Conservation (phyloP, 768 basidiomycete genomes). For the Leccinum longicurvipes region DNA sequence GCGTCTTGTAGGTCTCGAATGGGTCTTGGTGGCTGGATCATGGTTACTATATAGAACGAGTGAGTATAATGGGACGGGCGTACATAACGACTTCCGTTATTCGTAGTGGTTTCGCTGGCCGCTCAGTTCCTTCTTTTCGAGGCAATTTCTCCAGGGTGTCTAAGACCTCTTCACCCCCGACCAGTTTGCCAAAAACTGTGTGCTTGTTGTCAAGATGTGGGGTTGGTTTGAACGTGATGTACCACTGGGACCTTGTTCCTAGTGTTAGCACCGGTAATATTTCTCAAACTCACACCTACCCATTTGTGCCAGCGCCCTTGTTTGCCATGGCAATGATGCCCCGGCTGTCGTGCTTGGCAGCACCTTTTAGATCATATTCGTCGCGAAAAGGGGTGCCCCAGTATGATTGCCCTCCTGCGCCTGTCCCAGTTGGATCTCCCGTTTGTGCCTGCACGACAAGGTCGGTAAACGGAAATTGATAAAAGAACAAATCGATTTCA, state of each 20-base stretch:
- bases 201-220: slow-evolving; percentile 90
- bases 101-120: slow-evolving; percentile 79
- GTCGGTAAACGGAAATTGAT: not conserved
- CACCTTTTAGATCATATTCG: slow-evolving; percentile 84
- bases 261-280: not conserved
- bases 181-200: slow-evolving; percentile 95
- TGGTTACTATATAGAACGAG: slow-evolving; percentile 4
- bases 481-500: slow-evolving; percentile 30
- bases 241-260: slow-evolving; percentile 81
- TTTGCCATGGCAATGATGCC: slow-evolving; percentile 96
- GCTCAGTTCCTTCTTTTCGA: slow-evolving; percentile 79
- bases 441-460: slow-evolving; percentile 76
- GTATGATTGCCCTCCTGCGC: slow-evolving; percentile 85
- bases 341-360: slow-evolving; percentile 81
- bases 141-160: slow-evolving; percentile 80
- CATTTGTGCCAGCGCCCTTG: slow-evolving; percentile 87
- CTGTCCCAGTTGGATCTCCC: slow-evolving; percentile 96
- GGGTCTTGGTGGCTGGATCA: slow-evolving; percentile 82
- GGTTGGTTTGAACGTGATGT: slow-evolving; percentile 80
- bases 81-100: slow-evolving; percentile 88
- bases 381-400: slow-evolving; percentile 98
- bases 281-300: slow-evolving; percentile 37
- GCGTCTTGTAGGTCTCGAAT: slow-evolving; percentile 87
- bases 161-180: slow-evolving; percentile 91
- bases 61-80: slow-evolving; percentile 25